A percentile compares a stretch with the other conserved stretches of the same genome.
phyloP scores from a whole-genome alignment of 1,139 yeast species.

The Yamadazyma triangularis region DNA sequence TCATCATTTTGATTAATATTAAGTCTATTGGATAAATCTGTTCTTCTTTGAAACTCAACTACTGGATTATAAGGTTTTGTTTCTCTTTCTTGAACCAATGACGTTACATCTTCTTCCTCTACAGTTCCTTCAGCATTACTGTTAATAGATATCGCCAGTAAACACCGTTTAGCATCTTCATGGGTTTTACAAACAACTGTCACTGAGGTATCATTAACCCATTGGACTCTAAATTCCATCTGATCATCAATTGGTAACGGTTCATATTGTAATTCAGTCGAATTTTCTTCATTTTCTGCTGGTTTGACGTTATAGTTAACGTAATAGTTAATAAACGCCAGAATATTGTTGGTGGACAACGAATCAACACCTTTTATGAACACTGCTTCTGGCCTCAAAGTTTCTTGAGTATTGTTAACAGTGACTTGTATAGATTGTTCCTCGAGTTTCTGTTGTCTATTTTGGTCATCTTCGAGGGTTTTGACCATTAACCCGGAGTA shows the following conservation, averaged over 20 bases:
- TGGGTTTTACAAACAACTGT: conserved; percentile 49
- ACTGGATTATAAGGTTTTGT: conserved; percentile 36
- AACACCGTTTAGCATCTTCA: conserved; percentile 41
- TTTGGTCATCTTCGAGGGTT: conserved; percentile 36
- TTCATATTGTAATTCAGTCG: conserved; percentile 16
- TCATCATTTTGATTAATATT: conserved; percentile 17
- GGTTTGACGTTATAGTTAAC: conserved; percentile 29
- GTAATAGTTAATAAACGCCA: conserved; percentile 48
- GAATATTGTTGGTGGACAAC: conserved; percentile 61
- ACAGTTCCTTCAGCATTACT: conserved; percentile 13
- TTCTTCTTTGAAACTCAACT: conserved; percentile 32
- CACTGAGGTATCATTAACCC: conserved; percentile 66
- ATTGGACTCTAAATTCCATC: conserved; percentile 47
- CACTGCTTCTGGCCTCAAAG: conserved; percentile 46
- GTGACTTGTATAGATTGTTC: conserved; percentile 33
- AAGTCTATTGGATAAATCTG: conserved; percentile 26
- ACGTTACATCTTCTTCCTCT: conserved; percentile 13
- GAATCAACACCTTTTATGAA: conserved; percentile 63
- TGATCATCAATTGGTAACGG: conserved; percentile 26
- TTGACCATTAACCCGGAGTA: conserved; percentile 43
- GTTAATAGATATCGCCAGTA: conserved; percentile 24
- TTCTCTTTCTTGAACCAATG: conserved; percentile 29
- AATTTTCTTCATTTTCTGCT: conserved; percentile 16
- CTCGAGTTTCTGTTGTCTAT: conserved; percentile 25
- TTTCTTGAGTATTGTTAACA: conserved; percentile 26